A percentile compares a stretch with the other conserved stretches of the same genome.
These are phyloP conservation scores for Salix caprea DNA, from an alignment of 345 rosid genomes.

Conservation along the genomic window DNA sequence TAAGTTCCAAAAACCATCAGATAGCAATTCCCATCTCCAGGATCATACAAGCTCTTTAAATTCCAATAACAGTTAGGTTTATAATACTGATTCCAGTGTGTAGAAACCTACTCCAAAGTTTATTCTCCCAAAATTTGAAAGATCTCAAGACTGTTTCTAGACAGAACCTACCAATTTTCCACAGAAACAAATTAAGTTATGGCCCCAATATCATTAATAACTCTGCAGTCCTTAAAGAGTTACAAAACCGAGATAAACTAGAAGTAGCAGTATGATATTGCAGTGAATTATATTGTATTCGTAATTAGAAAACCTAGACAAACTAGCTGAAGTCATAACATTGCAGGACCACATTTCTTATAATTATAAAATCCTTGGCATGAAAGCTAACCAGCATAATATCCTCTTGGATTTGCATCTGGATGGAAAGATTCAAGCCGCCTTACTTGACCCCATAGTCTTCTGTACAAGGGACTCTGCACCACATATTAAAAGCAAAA, in stretches of 20 bases:
- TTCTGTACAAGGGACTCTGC: constrained; percentile 69
- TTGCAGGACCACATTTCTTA: not conserved
- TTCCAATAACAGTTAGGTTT: not conserved
- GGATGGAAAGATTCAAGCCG: constrained; percentile 71
- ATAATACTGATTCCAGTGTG: not conserved
- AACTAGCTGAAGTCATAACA: not conserved
- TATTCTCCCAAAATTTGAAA: not conserved
- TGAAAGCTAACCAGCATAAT: constrained; percentile 57
- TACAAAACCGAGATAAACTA: not conserved
- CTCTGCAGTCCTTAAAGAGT: not conserved
- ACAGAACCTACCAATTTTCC: not conserved
- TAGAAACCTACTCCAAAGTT: not conserved
- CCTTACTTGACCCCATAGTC: constrained; percentile 85
- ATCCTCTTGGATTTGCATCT: constrained; percentile 76
- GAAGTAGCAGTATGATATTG: not conserved
- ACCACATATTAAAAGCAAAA: constrained; percentile 15
- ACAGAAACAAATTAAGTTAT: not conserved
- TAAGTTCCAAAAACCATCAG: not conserved
- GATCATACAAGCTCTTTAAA: not conserved
- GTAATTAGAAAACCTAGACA: not conserved
- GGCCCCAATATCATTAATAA: not conserved
- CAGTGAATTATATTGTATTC: not conserved
- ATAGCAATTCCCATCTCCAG: not conserved
- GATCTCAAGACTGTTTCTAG: not conserved
- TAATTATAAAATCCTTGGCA: not conserved